phyloP scores from a whole-genome alignment of 1,284 basidiomycete genomes.

The Cutaneotrichosporon sp. region DNA sequence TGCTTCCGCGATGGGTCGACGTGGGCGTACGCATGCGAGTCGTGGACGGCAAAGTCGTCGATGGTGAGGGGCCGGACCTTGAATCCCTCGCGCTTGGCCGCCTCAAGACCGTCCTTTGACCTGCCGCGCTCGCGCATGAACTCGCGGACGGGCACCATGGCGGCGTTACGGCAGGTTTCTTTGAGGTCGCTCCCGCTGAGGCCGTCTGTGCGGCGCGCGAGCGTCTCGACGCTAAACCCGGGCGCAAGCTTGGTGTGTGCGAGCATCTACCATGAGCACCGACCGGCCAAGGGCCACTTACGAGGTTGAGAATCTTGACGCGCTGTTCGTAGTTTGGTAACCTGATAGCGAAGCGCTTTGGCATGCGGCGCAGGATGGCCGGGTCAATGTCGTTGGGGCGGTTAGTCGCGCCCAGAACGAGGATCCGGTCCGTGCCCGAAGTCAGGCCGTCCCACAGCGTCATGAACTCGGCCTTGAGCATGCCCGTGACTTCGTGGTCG shows the following conservation, averaged over 20 bases:
- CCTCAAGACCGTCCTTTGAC: constrained; percentile 43
- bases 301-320: constrained; percentile 79
- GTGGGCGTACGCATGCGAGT: constrained; percentile 45
- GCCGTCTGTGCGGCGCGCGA: constrained; percentile 71
- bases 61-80: constrained; percentile 64
- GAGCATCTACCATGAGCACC: constrained; percentile 61
- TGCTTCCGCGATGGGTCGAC: constrained; percentile 38
- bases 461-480: constrained; percentile 99
- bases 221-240: constrained; percentile 59
- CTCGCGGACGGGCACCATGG: constrained; percentile 85
- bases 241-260: constrained; percentile 66
- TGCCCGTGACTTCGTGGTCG: constrained; percentile 96
- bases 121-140: constrained; percentile 62
- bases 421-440: constrained; percentile 69
- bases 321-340: constrained; percentile 79
- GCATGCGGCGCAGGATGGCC: constrained; percentile 92
- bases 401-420: constrained; percentile 95
- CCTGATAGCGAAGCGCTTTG: constrained; percentile 88
- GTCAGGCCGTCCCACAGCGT: constrained; percentile 98
- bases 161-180: constrained; percentile 89
- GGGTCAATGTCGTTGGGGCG: constrained; percentile 80
- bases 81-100: constrained; percentile 58
- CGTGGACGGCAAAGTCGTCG: constrained; percentile 64
- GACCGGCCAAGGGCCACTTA: constrained; percentile 45
- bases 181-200: constrained; percentile 86